These are phyloP conservation scores for Beauveria sp. DNA, from an alignment of 2,329 filamentous ascomycete species.

Conservation along the genomic window DNA sequence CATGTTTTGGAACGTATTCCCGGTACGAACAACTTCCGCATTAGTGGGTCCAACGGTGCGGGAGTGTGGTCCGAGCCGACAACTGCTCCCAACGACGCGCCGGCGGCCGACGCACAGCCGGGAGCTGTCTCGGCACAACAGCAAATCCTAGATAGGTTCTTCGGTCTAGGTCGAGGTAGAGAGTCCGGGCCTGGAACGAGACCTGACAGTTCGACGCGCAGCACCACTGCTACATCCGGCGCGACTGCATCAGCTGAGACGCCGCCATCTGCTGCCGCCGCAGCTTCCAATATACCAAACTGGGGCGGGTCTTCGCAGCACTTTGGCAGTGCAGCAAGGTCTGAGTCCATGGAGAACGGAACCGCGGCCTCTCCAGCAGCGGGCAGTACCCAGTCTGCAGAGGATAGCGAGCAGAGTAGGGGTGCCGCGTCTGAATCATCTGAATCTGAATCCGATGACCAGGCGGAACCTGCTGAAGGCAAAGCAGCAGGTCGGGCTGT, in stretches of 20 bases:
- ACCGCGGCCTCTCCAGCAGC: conserved; percentile 2
- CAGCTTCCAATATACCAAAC: conserved; percentile 38
- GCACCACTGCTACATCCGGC: neutral
- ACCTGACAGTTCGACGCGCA: neutral
- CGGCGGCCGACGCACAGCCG: neutral
- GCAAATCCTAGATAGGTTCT: neutral
- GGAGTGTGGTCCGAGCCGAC: neutral
- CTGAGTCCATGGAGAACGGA: neutral
- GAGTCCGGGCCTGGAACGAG: conserved; percentile 6
- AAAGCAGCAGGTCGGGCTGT: conserved; percentile 40
- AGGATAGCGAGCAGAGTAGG: neutral
- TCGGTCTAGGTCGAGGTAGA: conserved; percentile 8
- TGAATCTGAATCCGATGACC: conserved; percentile 12
- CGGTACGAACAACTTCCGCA: conserved; percentile 1
- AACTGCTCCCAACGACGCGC: neutral
- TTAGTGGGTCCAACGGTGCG: neutral
- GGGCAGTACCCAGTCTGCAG: neutral
- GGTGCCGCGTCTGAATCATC: conserved; percentile 4
- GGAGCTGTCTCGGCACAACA: neutral
- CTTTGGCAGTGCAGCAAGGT: conserved; percentile 29
- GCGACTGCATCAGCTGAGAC: neutral
- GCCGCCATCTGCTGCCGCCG: conserved; percentile 24
- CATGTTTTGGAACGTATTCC: conserved; percentile 3
- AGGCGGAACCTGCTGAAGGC: conserved; percentile 6
- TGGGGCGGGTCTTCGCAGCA: conserved; percentile 46